Percentiles rank a stretch among this genome's conserved stretches.
Conservation (phyloP, 1,284 basidiomycete species). For the Porodaedalea pini region DNA sequence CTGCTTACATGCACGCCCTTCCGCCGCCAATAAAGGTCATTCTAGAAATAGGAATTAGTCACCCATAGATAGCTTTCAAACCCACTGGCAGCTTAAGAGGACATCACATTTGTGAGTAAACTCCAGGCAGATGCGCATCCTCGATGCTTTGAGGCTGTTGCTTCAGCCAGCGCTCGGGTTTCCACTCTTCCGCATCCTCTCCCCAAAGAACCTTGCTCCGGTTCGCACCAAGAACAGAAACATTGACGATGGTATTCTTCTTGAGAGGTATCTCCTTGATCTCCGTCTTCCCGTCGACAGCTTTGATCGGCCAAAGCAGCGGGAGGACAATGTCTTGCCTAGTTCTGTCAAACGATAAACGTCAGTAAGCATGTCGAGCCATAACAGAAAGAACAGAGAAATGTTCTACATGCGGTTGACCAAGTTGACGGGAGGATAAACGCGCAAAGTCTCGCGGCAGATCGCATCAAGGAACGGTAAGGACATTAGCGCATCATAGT, state of each 20-base stretch:
- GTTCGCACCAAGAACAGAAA: constrained; percentile 26
- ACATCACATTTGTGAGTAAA: constrained; percentile 17
- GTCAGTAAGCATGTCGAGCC: constrained; percentile 25
- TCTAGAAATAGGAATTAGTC: constrained; percentile 16
- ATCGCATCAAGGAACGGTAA: constrained; percentile 36
- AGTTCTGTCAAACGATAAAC: not conserved
- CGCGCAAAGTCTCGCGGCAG: constrained; percentile 29
- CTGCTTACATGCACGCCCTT: constrained; percentile 24
- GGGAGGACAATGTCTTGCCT: constrained; percentile 1
- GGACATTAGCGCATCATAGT: constrained; percentile 32
- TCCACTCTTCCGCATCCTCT: constrained; percentile 27
- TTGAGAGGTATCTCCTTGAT: constrained; percentile 12
- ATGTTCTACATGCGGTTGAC: constrained; percentile 20
- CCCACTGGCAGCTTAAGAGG: not conserved
- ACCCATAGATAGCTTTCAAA: not conserved
- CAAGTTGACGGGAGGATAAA: constrained; percentile 13
- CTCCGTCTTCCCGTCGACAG: not conserved
- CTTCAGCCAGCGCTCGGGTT: constrained; percentile 22
- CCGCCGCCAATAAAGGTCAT: constrained; percentile 25
- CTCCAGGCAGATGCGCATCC: constrained; percentile 9
- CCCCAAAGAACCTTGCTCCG: constrained; percentile 27
- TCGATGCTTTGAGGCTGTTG: not conserved
- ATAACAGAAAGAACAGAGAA: constrained; percentile 28
- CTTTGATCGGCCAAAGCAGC: not conserved
- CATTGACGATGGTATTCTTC: constrained; percentile 19